Conservation (phyloP, 2,329 filamentous ascomycete genomes). For the Cercospora berteroae region DNA sequence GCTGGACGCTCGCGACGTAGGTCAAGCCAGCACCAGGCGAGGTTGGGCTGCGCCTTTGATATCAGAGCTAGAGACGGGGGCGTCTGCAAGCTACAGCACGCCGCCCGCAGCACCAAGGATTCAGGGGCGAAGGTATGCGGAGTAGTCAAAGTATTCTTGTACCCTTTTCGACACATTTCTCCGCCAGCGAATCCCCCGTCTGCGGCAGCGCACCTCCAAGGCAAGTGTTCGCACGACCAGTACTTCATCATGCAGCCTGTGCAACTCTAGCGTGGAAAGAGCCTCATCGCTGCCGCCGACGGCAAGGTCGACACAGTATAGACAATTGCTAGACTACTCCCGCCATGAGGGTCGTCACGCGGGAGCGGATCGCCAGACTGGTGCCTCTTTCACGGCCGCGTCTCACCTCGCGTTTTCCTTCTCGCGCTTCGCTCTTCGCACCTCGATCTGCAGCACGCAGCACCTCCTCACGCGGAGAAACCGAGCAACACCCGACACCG, state of each 20-base stretch:
- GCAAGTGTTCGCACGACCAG: slow-evolving; percentile 23
- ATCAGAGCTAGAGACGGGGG: slow-evolving; percentile 12
- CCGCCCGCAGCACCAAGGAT: slow-evolving; percentile 24
- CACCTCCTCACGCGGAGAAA: slow-evolving; percentile 5
- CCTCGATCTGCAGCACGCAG: slow-evolving; percentile 2
- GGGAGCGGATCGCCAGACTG: neutral
- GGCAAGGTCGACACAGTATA: neutral
- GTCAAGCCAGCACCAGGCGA: slow-evolving; percentile 1
- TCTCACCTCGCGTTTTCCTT: neutral
- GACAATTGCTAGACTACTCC: neutral
- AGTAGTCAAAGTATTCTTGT: slow-evolving; percentile 20
- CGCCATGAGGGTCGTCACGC: neutral
- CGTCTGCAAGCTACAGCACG: slow-evolving; percentile 15
- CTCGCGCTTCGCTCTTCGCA: neutral
- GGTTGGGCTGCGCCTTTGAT: slow-evolving; percentile 7
- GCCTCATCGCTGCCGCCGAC: neutral
- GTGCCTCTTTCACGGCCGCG: neutral
- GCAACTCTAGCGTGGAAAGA: neutral
- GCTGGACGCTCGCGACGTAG: neutral
- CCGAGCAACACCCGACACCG: neutral
- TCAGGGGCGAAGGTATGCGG: slow-evolving; percentile 25
- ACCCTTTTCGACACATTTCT: slow-evolving; percentile 17
- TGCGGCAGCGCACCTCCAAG: slow-evolving; percentile 7
- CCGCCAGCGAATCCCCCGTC: slow-evolving; percentile 22
- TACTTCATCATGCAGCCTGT: neutral